Evolutionary conservation across 768 basidiomycete species (phyloP).

Genomic region (Lentinula boryana): DNA sequence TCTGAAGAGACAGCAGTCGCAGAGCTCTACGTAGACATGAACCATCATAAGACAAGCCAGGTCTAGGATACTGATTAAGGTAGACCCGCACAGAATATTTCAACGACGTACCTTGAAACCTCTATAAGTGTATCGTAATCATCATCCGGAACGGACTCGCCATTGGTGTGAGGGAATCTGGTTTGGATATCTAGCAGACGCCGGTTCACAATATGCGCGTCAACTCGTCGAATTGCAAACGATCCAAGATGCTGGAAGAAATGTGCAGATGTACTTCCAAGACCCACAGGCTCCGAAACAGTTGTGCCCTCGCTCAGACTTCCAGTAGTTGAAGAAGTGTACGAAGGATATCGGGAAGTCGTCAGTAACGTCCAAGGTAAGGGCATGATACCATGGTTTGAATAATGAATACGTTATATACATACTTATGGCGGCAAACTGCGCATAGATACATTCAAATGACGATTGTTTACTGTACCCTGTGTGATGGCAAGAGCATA

Average conservation of each 20-base stretch:
- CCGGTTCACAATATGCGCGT: neutral
- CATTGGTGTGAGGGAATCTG: neutral
- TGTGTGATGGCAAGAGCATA: too few relatives aligned
- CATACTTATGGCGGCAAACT: too few relatives aligned
- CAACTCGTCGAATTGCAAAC: neutral
- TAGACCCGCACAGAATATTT: neutral
- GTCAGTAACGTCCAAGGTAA: too few relatives aligned
- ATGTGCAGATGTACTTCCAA: neutral
- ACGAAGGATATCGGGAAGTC: neutral
- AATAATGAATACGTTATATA: too few relatives aligned
- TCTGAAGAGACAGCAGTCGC: neutral
- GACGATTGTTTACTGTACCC: too few relatives aligned
- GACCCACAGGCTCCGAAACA: neutral
- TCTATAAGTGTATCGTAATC: neutral
- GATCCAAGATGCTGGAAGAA: neutral
- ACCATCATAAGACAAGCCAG: neutral
- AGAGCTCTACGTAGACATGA: neutral
- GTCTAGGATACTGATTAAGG: neutral
- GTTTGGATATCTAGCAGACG: neutral
- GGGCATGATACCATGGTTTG: neutral
- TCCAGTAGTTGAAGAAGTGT: neutral
- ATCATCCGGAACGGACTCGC: neutral
- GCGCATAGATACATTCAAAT: too few relatives aligned
- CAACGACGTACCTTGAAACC: neutral
- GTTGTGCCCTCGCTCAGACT: neutral